Conservation (phyloP, 257 asterid species). For the Cordia subcordata region DNA sequence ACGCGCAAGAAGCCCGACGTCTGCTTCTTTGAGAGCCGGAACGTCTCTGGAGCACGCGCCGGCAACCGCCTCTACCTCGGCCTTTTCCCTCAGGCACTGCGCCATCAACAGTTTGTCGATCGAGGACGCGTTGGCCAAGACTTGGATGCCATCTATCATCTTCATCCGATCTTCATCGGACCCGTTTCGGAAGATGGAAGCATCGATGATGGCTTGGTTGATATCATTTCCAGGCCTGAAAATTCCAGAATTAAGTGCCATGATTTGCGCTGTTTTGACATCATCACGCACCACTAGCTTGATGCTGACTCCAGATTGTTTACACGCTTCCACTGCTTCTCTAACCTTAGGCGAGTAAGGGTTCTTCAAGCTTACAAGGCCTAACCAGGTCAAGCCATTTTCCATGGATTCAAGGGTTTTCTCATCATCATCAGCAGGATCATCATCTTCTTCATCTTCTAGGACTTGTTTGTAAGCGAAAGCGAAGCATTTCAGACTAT, state of each 20-base stretch:
- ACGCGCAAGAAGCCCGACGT: conserved; percentile 32
- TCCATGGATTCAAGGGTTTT: conserved; percentile 7
- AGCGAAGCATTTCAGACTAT: conserved; percentile 17
- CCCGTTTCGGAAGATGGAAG: conserved; percentile 21
- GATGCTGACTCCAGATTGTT: conserved; percentile 17
- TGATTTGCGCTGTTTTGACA: conserved; percentile 26
- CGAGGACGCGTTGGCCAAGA: conserved; percentile 33
- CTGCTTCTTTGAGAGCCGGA: conserved; percentile 35
- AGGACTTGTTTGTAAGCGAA: conserved; percentile 25
- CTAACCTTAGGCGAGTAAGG: conserved; percentile 21
- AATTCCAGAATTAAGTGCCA: conserved; percentile 35
- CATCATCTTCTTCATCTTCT: no score
- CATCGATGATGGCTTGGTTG: conserved; percentile 21
- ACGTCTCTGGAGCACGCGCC: conserved; percentile 24
- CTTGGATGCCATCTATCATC: conserved; percentile 15
- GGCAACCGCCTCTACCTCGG: conserved; percentile 21
- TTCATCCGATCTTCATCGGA: conserved; percentile 20
- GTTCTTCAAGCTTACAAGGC: conserved; percentile 30
- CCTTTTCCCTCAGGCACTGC: conserved; percentile 25
- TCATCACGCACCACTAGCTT: conserved; percentile 32
- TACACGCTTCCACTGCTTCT: conserved; percentile 20
- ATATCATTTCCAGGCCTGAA: conserved; percentile 18
- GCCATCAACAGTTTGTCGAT: conserved; percentile 28
- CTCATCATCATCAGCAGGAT: conserved; percentile 1
- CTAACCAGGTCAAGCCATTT: conserved; percentile 18